These are phyloP conservation scores for Mimosa bimucronata DNA, from an alignment of 306 rosid species.

Conservation along the genomic window DNA sequence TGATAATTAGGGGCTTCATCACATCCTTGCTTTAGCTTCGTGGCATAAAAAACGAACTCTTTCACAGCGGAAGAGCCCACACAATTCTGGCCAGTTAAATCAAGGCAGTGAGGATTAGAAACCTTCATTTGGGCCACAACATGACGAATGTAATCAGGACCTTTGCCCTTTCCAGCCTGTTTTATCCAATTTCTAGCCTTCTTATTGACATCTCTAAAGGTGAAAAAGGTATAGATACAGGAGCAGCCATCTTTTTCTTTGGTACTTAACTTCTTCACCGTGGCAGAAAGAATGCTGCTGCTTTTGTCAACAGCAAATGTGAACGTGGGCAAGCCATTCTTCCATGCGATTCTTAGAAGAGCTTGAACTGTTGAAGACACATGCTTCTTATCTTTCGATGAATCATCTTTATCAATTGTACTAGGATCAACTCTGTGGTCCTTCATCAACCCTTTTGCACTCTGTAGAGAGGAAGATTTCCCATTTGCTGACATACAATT, in stretches of 20 bases:
- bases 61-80: conserved; percentile 46
- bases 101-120: conserved; percentile 56
- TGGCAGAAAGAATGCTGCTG: conserved; percentile 80
- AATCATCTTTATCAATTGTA: conserved; percentile 36
- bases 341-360: conserved; percentile 71
- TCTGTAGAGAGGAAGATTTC: conserved; percentile 42
- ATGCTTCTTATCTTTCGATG: conserved; percentile 50
- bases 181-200: conserved; percentile 78
- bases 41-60: conserved; percentile 81
- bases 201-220: conserved; percentile 73
- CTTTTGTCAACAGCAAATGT: conserved; percentile 87
- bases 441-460: conserved; percentile 52
- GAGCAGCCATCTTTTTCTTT: conserved; percentile 50
- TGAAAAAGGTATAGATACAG: conserved; percentile 72
- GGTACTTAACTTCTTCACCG: conserved; percentile 65
- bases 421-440: conserved; percentile 62
- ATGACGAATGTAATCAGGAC: conserved; percentile 64
- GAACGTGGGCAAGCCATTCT: conserved; percentile 84
- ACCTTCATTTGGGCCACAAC: conserved; percentile 89
- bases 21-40: conserved; percentile 60
- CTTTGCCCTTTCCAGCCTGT: conserved; percentile 73
- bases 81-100: conserved; percentile 40
- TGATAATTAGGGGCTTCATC: conserved; percentile 62
- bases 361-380: conserved; percentile 68
- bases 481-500: conserved; percentile 45